phyloP scores from a whole-genome alignment of 2,329 filamentous ascomycete genomes.

The Diaporthe eres region DNA sequence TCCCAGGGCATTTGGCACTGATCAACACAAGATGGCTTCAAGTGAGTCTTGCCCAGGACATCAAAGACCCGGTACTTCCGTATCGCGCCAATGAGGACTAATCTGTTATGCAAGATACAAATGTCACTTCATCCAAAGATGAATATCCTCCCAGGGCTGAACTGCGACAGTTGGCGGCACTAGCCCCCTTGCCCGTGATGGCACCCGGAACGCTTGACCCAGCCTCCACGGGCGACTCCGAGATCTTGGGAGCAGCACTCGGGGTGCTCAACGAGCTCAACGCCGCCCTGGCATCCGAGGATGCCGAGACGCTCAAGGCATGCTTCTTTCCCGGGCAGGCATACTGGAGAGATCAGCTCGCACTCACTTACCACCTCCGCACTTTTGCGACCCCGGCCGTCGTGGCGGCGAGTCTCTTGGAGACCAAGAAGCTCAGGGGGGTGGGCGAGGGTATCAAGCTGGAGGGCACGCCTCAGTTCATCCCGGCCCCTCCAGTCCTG shows the following conservation, averaged over 20 bases:
- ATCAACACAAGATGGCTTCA: background rate
- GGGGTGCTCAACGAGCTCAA: conserved; percentile 43
- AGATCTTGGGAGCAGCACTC: conserved; percentile 33
- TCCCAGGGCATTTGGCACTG: background rate
- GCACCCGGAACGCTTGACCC: conserved; percentile 32
- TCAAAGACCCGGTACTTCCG: background rate
- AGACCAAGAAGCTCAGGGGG: conserved; percentile 24
- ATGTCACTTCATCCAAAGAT: background rate
- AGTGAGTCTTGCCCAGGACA: background rate
- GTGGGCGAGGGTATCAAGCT: background rate
- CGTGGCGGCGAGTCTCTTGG: conserved; percentile 14
- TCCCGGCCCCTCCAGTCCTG: conserved; percentile 19
- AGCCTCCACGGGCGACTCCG: conserved; percentile 25
- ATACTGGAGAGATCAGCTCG: conserved; percentile 54
- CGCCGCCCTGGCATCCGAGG: conserved; percentile 41
- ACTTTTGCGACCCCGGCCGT: conserved; percentile 49
- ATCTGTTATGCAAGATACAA: background rate
- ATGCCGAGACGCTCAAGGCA: conserved; percentile 44
- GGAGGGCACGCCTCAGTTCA: conserved; percentile 13
- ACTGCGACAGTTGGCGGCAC: conserved; percentile 24
- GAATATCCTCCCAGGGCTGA: conserved; percentile 27
- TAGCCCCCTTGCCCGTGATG: background rate
- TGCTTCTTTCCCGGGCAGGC: conserved; percentile 51
- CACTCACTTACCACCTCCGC: conserved; percentile 54
- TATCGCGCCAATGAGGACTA: background rate